Conservation (phyloP, 306 rosid genomes). For the Quillaja saponaria region DNA sequence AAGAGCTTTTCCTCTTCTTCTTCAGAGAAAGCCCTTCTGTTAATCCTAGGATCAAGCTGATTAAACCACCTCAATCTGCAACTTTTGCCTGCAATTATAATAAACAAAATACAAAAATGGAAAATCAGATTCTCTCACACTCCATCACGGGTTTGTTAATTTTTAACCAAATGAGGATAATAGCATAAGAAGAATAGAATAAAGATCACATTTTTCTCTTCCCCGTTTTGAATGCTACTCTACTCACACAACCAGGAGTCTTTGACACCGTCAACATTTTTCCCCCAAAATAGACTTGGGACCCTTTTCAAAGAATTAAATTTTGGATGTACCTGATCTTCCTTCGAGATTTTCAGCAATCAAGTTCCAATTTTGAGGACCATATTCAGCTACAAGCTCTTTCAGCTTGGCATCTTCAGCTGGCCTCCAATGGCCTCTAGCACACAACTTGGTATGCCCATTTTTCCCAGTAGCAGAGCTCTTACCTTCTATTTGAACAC, state of each 20-base stretch:
- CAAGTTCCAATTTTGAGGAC: slow-evolving; percentile 96
- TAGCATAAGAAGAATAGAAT: background rate
- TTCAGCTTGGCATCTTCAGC: slow-evolving; percentile 77
- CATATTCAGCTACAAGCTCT: slow-evolving; percentile 76
- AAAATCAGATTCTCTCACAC: slow-evolving; percentile 9
- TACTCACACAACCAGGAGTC: background rate
- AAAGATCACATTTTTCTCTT: background rate
- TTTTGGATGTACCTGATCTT: slow-evolving; percentile 70
- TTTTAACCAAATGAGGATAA: background rate
- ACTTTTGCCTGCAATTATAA: slow-evolving; percentile 64
- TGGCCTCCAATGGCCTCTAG: slow-evolving; percentile 98
- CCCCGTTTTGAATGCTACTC: background rate
- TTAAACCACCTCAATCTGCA: slow-evolving; percentile 97
- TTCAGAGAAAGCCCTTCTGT: slow-evolving; percentile 62
- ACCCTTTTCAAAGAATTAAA: background rate
- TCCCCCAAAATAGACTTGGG: background rate
- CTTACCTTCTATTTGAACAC: slow-evolving; percentile 36
- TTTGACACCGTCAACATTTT: background rate
- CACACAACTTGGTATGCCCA: slow-evolving; percentile 56
- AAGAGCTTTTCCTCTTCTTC: slow-evolving; percentile 80
- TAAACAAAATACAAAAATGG: background rate
- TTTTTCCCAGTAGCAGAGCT: slow-evolving; percentile 27
- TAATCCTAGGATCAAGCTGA: slow-evolving; percentile 83
- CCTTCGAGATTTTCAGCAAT: slow-evolving; percentile 75
- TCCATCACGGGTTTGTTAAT: background rate